Conservation (phyloP, 352 stramenopile genomes). For the Pythium angustatum region DNA sequence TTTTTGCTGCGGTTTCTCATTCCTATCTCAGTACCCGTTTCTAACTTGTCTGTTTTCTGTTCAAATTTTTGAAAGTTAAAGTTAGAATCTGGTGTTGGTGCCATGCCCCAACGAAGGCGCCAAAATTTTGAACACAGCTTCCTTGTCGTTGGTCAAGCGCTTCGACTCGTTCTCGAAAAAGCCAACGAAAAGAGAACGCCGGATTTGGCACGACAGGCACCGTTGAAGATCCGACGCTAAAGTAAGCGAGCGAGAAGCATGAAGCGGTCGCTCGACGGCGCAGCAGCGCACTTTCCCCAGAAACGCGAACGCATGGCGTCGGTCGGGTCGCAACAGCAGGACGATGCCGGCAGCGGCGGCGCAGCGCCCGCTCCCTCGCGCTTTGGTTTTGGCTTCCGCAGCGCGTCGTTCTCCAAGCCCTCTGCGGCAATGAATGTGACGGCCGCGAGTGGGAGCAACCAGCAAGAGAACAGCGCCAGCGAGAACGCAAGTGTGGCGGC, state of each 20-base stretch:
- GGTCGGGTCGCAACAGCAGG: conserved; percentile 5
- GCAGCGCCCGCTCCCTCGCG: conserved; percentile 13
- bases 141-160: neutral
- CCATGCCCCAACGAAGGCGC: conserved; percentile 16
- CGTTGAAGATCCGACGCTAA: conserved; percentile 11
- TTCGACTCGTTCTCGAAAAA: neutral
- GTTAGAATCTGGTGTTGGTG: conserved; percentile 15
- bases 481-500: conserved; percentile 1
- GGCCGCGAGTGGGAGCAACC: conserved; percentile 23
- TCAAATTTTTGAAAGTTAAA: conserved; percentile 35
- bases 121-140: conserved; percentile 12
- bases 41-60: conserved; percentile 26
- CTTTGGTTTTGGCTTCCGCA: conserved; percentile 44
- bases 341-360: neutral
- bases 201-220: neutral
- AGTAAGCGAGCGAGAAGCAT: conserved; percentile 13
- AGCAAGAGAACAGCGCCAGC: conserved; percentile 22
- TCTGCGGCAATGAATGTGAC: neutral
- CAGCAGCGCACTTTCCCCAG: conserved; percentile 11
- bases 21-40: conserved; percentile 14
- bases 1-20: no score
- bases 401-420: conserved; percentile 16
- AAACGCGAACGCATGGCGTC: conserved; percentile 28
- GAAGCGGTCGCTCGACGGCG: conserved; percentile 19
- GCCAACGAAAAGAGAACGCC: neutral